These are phyloP conservation scores for Vitis cinerea DNA, from an alignment of 164 flowering plant genomes.

Conservation along the genomic window DNA sequence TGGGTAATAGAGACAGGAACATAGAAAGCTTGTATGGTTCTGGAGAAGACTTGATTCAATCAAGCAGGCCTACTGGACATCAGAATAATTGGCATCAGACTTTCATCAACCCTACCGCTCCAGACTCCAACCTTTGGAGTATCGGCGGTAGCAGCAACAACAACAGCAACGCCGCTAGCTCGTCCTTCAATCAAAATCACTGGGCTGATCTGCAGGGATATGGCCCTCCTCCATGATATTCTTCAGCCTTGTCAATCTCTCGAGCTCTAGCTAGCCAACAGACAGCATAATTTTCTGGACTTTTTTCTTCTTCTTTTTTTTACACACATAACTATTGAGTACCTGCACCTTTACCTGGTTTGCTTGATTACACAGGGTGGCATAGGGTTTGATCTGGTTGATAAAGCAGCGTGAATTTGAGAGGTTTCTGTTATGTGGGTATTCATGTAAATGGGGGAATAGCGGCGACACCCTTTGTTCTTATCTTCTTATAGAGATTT, in stretches of 20 bases:
- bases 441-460: slow-evolving; percentile 8
- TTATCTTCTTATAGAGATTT: neutral
- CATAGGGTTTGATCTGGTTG: slow-evolving; percentile 13
- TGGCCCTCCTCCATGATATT: slow-evolving; percentile 25
- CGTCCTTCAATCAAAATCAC: slow-evolving; percentile 23
- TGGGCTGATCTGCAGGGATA: slow-evolving; percentile 38
- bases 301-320: neutral
- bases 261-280: neutral
- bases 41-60: slow-evolving; percentile 13
- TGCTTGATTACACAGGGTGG: neutral
- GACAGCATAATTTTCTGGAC: neutral
- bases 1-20: slow-evolving; percentile 14
- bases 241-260: slow-evolving; percentile 4
- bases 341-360: neutral
- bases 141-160: neutral
- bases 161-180: neutral
- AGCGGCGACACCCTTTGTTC: neutral
- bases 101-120: slow-evolving; percentile 13
- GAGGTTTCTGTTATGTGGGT: slow-evolving; percentile 14
- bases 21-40: slow-evolving; percentile 1
- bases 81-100: slow-evolving; percentile 20
- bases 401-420: neutral
- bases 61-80: slow-evolving; percentile 14
- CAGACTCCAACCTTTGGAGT: slow-evolving; percentile 15
- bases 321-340: neutral